Evolutionary conservation across 768 basidiomycete genomes (phyloP), one percentile per base, ranked within the genome.

Genomic region (Termitomyces sp.): DNA sequence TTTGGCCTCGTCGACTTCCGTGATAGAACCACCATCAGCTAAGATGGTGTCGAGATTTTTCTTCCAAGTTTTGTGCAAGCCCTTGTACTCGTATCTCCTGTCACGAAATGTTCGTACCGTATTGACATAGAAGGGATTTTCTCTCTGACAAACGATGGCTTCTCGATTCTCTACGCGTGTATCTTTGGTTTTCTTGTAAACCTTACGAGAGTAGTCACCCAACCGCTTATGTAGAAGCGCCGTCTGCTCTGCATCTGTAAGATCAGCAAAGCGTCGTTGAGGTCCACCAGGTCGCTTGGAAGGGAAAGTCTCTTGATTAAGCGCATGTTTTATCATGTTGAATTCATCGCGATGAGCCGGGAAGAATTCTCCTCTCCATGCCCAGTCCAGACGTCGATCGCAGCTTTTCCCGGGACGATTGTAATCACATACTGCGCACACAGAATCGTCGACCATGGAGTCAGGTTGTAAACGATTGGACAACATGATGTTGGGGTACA

Each of bases 401-500:
- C 97, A 99, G 11, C 84, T 81, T 74, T 99, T 99, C 20, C 91
- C 93, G 0, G 97, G 95, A 9, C 95, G 84, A 64, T 99, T 99
- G 69, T 89, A 98, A 71, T 99, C 97, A 73, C 97, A 99, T 2
- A 98, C 94, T 1, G 97, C 97, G 65, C 97, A 99, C 16, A 88
- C 89, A 18, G 96, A 85, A 69, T 98, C 97, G 64, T 95, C 93
- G 10, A 98, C 89, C 75, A 98, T 90, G 2, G 97, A 97, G 71
- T 99, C 97, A 2, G 97, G 97, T 63, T 99, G 97, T 2, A 99
- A 80, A 32, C 97, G 91, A 67, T 99, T 99, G 16, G 95, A 98
- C 77, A 99, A 87, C 97, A 99, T 99, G 83, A 99, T 98, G 71
- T 98, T 99, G 53, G 97, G 97, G 69, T 99, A 98, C 97, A 99